Evolutionary conservation across 768 basidiomycete species (phyloP).

Genomic region (Lentinula guzmanii): DNA sequence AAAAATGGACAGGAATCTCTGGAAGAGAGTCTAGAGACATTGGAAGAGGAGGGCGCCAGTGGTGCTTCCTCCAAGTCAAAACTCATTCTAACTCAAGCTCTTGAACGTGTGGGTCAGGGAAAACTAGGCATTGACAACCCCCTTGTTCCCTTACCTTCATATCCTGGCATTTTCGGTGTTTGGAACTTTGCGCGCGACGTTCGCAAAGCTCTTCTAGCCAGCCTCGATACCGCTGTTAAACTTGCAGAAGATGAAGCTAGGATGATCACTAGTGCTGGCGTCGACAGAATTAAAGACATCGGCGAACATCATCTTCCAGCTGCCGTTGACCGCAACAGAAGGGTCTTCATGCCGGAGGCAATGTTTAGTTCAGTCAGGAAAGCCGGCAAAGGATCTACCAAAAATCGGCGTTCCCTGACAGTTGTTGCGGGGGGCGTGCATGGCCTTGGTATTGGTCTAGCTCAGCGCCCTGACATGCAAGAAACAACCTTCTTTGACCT

Average conservation of each 20-base stretch:
- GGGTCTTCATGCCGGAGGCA: conserved; percentile 94
- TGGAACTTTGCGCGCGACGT: conserved; percentile 88
- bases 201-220: conserved; percentile 66
- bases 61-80: conserved; percentile 49
- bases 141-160: conserved; percentile 57
- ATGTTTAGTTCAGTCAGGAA: conserved; percentile 75
- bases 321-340: conserved; percentile 72
- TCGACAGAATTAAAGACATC: conserved; percentile 59
- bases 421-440: conserved; percentile 73
- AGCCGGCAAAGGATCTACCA: conserved; percentile 27
- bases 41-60: conserved; percentile 72
- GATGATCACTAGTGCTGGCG: conserved; percentile 53
- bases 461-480: conserved; percentile 68
- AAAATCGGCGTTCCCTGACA: conserved; percentile 28
- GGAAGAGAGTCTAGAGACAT: conserved; percentile 70
- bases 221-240: conserved; percentile 74
- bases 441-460: conserved; percentile 80
- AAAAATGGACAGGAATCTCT: conserved; percentile 63
- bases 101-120: conserved; percentile 75
- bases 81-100: conserved; percentile 53
- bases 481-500: conserved; percentile 81
- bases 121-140: conserved; percentile 52
- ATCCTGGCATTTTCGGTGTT: conserved; percentile 75
- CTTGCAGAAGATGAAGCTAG: conserved; percentile 83
- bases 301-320: conserved; percentile 75